A percentile compares a stretch with the other conserved stretches of the same genome.
Evolutionary conservation across 768 basidiomycete genomes (phyloP).

Genomic region (Neoboletus subvelutipes): DNA sequence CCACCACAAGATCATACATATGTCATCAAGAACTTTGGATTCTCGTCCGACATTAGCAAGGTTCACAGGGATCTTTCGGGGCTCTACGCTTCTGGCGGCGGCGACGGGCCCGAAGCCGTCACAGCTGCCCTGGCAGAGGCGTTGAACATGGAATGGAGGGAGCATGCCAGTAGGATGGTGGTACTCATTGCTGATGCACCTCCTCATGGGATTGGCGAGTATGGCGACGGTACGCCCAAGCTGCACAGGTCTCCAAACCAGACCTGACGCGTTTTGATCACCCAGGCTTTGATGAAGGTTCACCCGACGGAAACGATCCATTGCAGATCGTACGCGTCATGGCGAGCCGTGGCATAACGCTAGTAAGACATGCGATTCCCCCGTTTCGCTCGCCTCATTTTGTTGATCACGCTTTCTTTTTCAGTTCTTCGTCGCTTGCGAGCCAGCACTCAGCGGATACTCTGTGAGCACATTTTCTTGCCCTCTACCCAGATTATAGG

Average conservation of each 20-base stretch:
- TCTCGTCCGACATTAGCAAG: constrained; percentile 86
- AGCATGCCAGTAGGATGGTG: constrained; percentile 88
- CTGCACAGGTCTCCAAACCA: neutral
- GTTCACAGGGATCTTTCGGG: constrained; percentile 82
- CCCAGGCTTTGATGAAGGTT: constrained; percentile 88
- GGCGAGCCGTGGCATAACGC: constrained; percentile 87
- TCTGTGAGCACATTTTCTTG: constrained; percentile 50
- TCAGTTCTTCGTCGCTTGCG: constrained; percentile 99
- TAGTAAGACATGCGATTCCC: constrained; percentile 50
- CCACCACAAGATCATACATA: constrained; percentile 97
- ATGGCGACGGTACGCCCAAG: constrained; percentile 77
- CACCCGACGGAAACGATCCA: constrained; percentile 92
- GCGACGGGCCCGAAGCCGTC: constrained; percentile 96
- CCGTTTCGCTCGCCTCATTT: neutral
- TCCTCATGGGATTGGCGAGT: constrained; percentile 96
- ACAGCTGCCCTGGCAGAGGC: constrained; percentile 90
- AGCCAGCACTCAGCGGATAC: constrained; percentile 92
- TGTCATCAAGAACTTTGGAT: constrained; percentile 90
- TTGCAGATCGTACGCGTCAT: constrained; percentile 82
- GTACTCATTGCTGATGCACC: constrained; percentile 97
- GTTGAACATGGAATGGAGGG: constrained; percentile 88
- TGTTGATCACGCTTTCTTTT: constrained; percentile 6
- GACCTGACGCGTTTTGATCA: constrained; percentile 12
- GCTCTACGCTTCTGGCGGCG: constrained; percentile 86
- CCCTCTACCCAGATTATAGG: constrained; percentile 15